Evolutionary conservation across 2,329 filamentous ascomycete genomes (phyloP), one percentile per base, ranked within the genome.

Genomic region (Davidsoniella eucalypti): DNA sequence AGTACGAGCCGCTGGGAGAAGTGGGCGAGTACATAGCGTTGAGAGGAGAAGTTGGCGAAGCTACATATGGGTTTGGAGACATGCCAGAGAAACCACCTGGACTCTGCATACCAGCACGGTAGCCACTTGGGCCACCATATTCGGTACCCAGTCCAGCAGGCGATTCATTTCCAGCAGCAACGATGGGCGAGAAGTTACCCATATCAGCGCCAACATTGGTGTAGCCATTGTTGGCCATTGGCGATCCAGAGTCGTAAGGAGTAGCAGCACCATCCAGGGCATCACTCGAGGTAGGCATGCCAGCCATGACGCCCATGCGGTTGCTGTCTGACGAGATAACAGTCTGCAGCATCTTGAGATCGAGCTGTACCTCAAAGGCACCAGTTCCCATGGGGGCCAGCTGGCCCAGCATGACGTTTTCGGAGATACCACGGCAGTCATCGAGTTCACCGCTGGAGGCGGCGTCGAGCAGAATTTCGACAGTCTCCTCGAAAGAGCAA

Each of bases 401-500:
- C 68, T 98, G 92, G 55, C 92, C 92, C 55, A 98, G 77, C 78
- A 98, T 98, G 62, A 98, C 82, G 69, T 98, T 98, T 69, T 98
- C 92, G 14, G 92, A 96, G 47, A 98, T 90, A 73, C 92, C 92
- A 54, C 87, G 84, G 69, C 93, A 98, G 66, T 98, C 92, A 61
- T 98, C 92, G 29, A 98, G 75, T 65, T 98, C 92, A 63, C 92
- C 92, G 47, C 86, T 86, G 14, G 87, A 87, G 21, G 92, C 92
- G 54, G 92, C 93, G 63, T 98, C 92, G 17, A 98, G 78, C 49
- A 98, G 72, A 71, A 98, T 98, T 63, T 98, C 93, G 39, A 98
- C 92, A 0, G 92, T 98, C 66, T 98, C 93, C 67, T 98, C 92
- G 68, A 98, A 98, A 2, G 92, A 98, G 73, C 93, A 98, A 65